Evolutionary conservation across 768 basidiomycete species (phyloP).

Genomic region (Xerocomellus intermedius): DNA sequence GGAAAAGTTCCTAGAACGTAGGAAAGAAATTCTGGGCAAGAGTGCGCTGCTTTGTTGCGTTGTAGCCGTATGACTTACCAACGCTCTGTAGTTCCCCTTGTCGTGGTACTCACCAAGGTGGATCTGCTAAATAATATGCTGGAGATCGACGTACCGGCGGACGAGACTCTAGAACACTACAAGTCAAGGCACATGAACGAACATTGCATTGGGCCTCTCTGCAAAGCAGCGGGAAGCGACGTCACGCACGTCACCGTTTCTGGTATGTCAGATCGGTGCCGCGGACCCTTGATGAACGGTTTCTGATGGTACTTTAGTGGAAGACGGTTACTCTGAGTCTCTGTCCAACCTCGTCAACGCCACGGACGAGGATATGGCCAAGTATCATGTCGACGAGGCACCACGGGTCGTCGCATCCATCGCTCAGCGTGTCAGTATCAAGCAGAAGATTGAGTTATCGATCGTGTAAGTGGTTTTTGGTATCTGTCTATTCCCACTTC

Average conservation of each 20-base stretch:
- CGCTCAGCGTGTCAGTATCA: slow-evolving; percentile 16
- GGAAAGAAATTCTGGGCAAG: slow-evolving; percentile 5
- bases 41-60: background rate
- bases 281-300: background rate
- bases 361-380: slow-evolving; percentile 4
- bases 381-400: slow-evolving; percentile 7
- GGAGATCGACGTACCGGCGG: background rate
- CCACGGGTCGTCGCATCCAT: slow-evolving; percentile 9
- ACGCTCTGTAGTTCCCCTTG: slow-evolving; percentile 4
- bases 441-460: slow-evolving; percentile 15
- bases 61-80: background rate
- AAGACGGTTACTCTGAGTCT: slow-evolving; percentile 1
- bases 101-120: slow-evolving; percentile 17
- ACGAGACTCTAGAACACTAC: background rate
- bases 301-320: slow-evolving; percentile 1
- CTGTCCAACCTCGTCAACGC: slow-evolving; percentile 1
- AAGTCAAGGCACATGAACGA: background rate
- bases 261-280: background rate
- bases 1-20: slow-evolving; percentile 8
- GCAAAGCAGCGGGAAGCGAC: background rate
- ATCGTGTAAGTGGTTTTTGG: slow-evolving; percentile 2
- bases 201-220: slow-evolving; percentile 3
- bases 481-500: background rate
- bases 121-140: slow-evolving; percentile 7
- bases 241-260: slow-evolving; percentile 7